Evolutionary conservation across 805 yeast species (phyloP), one percentile per base, ranked within the genome.

Genomic region (Nakazawaea ernobii): DNA sequence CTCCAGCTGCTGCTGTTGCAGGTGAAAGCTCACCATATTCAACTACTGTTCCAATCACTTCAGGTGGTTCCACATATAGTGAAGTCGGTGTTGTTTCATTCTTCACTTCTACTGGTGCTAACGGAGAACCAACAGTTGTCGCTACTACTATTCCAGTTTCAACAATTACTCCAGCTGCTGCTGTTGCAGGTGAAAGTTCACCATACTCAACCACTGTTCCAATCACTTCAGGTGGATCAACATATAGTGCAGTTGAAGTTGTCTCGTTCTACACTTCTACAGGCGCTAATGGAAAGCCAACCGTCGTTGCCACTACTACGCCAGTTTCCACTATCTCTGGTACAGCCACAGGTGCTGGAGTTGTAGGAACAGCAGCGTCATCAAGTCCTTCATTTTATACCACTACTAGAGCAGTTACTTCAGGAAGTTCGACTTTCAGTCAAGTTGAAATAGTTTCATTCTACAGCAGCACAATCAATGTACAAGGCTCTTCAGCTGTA

Each of bases 181-280:
- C 20, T n/a, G n/a, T n/a, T n/a, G n/a, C n/a, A n/a, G n/a, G n/a
- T n/a, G n/a, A n/a, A n/a, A 32, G 30, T 20, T 6, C 44, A 14
- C 44, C 44, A 41, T 41, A 15, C 30, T 32, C 44, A 9, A 41
- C 44, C 13, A 41, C 44, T 8, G 37, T 13, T 17, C 27, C 24
- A 13, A 20, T 32, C 32, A 24, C 30, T 24, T 14, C 36, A 8
- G 39, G 26, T 17, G 32, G 39, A 26, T 30, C 47, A n/a, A 32
- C 42, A 8, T 15, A 13, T n/a, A 30, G 32, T 30, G 47, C 6
- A 8, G 42, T 43, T 30, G 47, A 37, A 13, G 26, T 37, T 6
- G 42, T 43, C 32, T 37, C 42, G 4, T 36, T 17, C 32, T 43
- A 30, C 38, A 37, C 47, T 13, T 37, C 47, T 4, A 43, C 42